Conservation (phyloP, 306 rosid species). For the Cucurbita moschata region DNA sequence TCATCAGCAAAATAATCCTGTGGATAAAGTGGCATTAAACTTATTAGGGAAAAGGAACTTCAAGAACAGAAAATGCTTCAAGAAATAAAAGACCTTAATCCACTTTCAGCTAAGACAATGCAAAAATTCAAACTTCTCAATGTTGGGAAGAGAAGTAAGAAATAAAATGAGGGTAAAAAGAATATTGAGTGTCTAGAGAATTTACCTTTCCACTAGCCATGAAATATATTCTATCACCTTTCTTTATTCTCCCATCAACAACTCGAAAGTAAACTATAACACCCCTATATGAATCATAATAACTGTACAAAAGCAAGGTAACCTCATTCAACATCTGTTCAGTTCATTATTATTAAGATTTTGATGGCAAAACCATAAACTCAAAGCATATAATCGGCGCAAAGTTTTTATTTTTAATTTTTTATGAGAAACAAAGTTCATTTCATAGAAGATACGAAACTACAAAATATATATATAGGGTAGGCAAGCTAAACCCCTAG, state of each 20-base stretch:
- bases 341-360: background rate
- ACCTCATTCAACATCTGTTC: background rate
- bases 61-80: background rate
- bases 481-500: background rate
- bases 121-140: background rate
- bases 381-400: background rate
- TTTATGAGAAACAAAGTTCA: background rate
- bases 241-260: conserved; percentile 78
- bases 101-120: background rate
- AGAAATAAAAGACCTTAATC: background rate
- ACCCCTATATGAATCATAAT: conserved; percentile 87
- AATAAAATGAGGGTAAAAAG: conserved; percentile 4
- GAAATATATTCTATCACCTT: conserved; percentile 77
- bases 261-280: conserved; percentile 84
- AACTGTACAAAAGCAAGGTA: conserved; percentile 42
- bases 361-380: background rate
- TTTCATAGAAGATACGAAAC: too few relatives aligned
- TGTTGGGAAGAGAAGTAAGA: background rate
- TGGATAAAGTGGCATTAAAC: background rate
- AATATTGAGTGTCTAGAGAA: background rate
- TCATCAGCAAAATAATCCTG: conserved; percentile 85
- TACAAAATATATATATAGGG: background rate
- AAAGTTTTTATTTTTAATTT: too few relatives aligned
- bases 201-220: conserved; percentile 85
- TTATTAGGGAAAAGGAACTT: background rate